phyloP scores from a whole-genome alignment of 768 basidiomycete species.

The Baorangia bicolor region DNA sequence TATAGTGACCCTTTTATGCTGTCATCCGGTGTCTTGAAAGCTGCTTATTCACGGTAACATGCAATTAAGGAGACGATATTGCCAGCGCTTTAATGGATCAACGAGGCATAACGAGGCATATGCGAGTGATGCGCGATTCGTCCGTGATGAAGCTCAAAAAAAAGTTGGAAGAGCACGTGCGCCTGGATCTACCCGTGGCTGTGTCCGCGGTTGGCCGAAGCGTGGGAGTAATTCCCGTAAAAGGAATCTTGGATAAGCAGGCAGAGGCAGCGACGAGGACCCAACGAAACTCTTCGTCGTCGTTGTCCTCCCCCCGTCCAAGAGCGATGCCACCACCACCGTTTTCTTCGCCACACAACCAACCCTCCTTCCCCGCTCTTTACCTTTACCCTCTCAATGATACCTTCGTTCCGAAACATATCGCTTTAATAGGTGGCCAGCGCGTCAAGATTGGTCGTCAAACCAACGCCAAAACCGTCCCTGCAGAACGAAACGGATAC shows the following conservation, averaged over 20 bases:
- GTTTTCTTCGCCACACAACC: slow-evolving; percentile 31
- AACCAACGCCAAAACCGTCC: slow-evolving; percentile 93
- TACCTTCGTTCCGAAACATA: slow-evolving; percentile 92
- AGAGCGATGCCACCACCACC: slow-evolving; percentile 35
- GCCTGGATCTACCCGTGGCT: no score
- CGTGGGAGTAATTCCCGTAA: slow-evolving; percentile 7
- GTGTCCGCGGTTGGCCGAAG: slow-evolving; percentile 2
- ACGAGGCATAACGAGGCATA: no score
- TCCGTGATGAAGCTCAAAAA: no score
- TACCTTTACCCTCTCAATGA: slow-evolving; percentile 92
- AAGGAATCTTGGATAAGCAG: slow-evolving; percentile 11
- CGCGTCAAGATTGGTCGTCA: slow-evolving; percentile 92
- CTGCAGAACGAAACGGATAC: slow-evolving; percentile 90
- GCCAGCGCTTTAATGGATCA: no score
- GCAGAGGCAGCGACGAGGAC: slow-evolving; percentile 9
- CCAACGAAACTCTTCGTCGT: slow-evolving; percentile 17
- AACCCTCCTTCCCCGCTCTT: slow-evolving; percentile 41
- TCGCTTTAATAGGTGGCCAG: slow-evolving; percentile 63
- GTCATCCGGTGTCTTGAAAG: no score
- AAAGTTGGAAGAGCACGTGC: no score
- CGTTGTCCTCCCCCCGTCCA: slow-evolving; percentile 17
- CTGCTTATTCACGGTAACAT: no score
- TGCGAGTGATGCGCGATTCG: no score
- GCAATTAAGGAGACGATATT: no score
- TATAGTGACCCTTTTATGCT: no score